Base-by-base conservation (phyloP, 768 basidiomycete species). In the Kwoniella dendrophila region DNA sequence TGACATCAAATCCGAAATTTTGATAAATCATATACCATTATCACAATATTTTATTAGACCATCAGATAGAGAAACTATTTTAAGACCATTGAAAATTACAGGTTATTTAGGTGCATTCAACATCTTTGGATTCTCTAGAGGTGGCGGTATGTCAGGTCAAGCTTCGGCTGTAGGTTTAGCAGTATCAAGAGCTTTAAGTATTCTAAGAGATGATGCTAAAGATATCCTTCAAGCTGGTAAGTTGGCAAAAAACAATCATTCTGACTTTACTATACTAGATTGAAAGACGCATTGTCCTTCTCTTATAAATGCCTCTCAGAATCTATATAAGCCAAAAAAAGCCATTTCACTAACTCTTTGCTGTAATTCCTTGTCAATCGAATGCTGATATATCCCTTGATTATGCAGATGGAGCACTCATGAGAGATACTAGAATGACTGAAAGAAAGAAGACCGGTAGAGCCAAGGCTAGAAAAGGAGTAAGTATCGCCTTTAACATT, bases 391-490 rank as follows among this genome's bases (percentile, higher is more conserved):
- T 62, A 29, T 43, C 40, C 6, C 49, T 57, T 7, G 11, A 33
- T 29, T 4, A 26, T 64, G 0, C 75, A 96, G 94, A 90, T 62
- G 88, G 91, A 82, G 82, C 94, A 48, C 80, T 92, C 60, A 86
- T 86, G 78, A 87, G 94, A 71, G 95, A 99, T 83, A 92, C 93
- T 47, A 88, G 96, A 80, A 90, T 95, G 90, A 94, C 96, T 30
- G 95, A 99, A 81, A 85, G 95, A 71, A 99, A 99, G 83, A 99
- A 99, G 85, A 90, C 95, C 16, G 91, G 91, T 60, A 79, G 86
- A 72, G 86, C 89, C 62, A 96, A 96, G 82, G 92, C 95, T 62
- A 87, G 94, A 80, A 93, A 94, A 81, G 84, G 84, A 82, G 92
- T 93, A 79, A 44, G 90, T 86, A 14, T 58, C 59, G n/a, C n/a